Base-by-base conservation (phyloP, 2,329 filamentous ascomycete species). In the Aspergillus puulaauensis region DNA sequence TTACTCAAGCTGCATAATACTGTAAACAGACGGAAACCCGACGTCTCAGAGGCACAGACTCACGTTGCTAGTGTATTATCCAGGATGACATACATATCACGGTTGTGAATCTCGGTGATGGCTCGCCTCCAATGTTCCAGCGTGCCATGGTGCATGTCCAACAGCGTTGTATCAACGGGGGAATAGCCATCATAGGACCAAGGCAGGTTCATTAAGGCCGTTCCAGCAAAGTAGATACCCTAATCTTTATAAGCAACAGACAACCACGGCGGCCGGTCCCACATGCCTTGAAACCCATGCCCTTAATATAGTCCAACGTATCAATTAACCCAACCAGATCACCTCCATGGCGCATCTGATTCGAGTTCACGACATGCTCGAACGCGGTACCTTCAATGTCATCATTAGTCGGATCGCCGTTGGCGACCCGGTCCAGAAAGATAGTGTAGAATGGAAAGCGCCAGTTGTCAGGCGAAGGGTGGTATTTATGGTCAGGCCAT, bases 1-100 rank as follows among this genome's bases (percentile, higher is more conserved):
- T 88, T 84, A 51, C 83, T 82, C 80, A 88, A 63, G 6, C 64
- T 68, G 5, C 6, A 57, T 57, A 52, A 7, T 9, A 17, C 19
- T 24, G 24, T 58, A 19, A 52, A 45, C 41, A 39, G 48, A 11
- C 11, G 17, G 23, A 27, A 27, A 2, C 3, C 17, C 2, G n/a
- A 14, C 14, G 27, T 6, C 33, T 4, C 44, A 8, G 15, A 11
- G 23, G 23, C 23, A 24, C 5, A 45, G 19, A 73, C 79, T 76
- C 71, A 81, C 76, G 86, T 88, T 46, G 83, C 80, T 68, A 88
- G 80, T 2, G 86, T 88, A 65, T 88, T 88, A 68, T 88, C 86
- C 58, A 88, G 71, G 33, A 89, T 74, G 41, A 88, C 83, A 72
- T 87, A 87, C 85, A 89, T 88, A 53, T 79, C 82, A 31, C 83